These are phyloP conservation scores for Sicyos baderoa DNA, from an alignment of 306 rosid species.

Conservation along the genomic window DNA sequence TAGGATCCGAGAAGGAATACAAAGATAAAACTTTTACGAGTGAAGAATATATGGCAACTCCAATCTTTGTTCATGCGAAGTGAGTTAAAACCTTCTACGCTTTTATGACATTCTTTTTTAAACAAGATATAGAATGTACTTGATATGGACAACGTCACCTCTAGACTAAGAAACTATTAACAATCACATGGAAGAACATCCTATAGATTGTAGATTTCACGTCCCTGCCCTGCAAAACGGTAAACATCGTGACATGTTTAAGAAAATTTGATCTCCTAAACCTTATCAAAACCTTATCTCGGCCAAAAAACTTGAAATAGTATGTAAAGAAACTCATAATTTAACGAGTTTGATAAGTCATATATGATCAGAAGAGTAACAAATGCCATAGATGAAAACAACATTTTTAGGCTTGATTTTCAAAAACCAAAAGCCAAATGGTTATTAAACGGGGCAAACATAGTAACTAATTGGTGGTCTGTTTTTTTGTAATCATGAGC, in stretches of 20 bases:
- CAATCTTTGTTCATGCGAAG: slow-evolving; percentile 78
- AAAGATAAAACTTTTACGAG: slow-evolving; percentile 33
- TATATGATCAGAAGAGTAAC: not conserved
- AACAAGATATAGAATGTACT: not conserved
- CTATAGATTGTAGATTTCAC: not conserved
- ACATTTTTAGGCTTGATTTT: too few relatives aligned
- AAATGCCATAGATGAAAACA: not conserved
- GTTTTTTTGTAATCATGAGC: slow-evolving; percentile 19
- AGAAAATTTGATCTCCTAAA: not conserved
- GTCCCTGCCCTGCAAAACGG: not conserved
- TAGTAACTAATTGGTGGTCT: slow-evolving; percentile 6
- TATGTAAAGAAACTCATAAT: not conserved
- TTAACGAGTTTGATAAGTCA: not conserved
- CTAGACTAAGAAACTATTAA: not conserved
- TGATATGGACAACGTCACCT: not conserved
- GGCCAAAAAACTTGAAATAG: not conserved
- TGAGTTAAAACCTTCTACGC: slow-evolving; percentile 29
- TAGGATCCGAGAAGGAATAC: slow-evolving; percentile 46
- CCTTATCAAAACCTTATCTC: not conserved
- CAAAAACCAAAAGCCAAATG: too few relatives aligned
- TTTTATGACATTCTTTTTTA: not conserved
- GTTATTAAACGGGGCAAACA: not conserved
- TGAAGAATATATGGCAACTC: slow-evolving; percentile 58
- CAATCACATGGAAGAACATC: not conserved
- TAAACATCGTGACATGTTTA: not conserved